Evolutionary conservation across 768 basidiomycete genomes (phyloP).

Genomic region (Chiua virens): DNA sequence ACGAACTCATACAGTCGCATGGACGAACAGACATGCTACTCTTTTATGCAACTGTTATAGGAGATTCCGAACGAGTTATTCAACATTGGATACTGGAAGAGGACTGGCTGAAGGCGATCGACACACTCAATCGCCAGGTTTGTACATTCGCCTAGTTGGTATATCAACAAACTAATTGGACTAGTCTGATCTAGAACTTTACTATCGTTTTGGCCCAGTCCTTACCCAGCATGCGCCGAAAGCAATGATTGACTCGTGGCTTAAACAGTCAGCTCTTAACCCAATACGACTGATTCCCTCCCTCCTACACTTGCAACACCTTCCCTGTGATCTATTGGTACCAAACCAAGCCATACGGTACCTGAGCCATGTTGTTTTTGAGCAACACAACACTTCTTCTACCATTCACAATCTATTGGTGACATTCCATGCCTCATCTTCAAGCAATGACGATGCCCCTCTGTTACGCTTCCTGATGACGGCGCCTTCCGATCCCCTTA

Average conservation of each 20-base stretch:
- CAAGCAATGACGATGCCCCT: slow-evolving; percentile 68
- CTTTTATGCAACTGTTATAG: slow-evolving; percentile 79
- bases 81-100: slow-evolving; percentile 93
- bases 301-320: slow-evolving; percentile 75
- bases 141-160: neutral
- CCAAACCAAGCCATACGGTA: slow-evolving; percentile 90
- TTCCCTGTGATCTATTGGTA: slow-evolving; percentile 66
- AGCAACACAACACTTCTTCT: slow-evolving; percentile 74
- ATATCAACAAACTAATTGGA: slow-evolving; percentile 2
- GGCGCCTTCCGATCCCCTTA: slow-evolving; percentile 79
- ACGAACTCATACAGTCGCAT: slow-evolving; percentile 91
- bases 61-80: slow-evolving; percentile 81
- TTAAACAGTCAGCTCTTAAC: slow-evolving; percentile 77
- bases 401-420: slow-evolving; percentile 94
- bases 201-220: slow-evolving; percentile 89
- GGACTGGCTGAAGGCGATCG: slow-evolving; percentile 88
- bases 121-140: slow-evolving; percentile 88
- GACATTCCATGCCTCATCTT: slow-evolving; percentile 70
- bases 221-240: slow-evolving; percentile 85
- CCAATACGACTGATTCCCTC: slow-evolving; percentile 88
- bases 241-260: slow-evolving; percentile 91
- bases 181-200: slow-evolving; percentile 82
- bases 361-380: slow-evolving; percentile 81
- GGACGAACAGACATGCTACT: slow-evolving; percentile 92
- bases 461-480: slow-evolving; percentile 80